Evolutionary conservation across 805 yeast species (phyloP).

Genomic region (Cyberlindnera xylosilytica): DNA sequence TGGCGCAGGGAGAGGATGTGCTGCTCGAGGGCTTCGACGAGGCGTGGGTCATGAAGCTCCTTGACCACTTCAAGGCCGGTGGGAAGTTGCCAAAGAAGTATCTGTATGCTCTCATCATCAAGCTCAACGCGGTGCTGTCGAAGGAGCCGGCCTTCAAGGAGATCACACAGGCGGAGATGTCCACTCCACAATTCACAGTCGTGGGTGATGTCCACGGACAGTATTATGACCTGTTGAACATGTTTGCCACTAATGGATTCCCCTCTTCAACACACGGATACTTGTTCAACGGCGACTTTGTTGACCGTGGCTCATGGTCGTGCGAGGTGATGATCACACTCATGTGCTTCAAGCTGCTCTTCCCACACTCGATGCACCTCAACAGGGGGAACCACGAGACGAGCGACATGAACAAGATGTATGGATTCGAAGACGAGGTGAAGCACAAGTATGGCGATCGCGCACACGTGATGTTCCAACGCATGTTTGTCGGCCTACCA

Average conservation of each 20-base stretch:
- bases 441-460: conserved; percentile 82
- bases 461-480: conserved; percentile 77
- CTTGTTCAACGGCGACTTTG: conserved; percentile 95
- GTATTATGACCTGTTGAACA: conserved; percentile 81
- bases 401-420: conserved; percentile 92
- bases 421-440: conserved; percentile 96
- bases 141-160: conserved; percentile 77
- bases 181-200: conserved; percentile 52
- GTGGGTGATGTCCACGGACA: conserved; percentile 99
- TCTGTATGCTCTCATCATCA: conserved; percentile 76
- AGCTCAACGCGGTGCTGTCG: conserved; percentile 60
- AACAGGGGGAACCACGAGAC: conserved; percentile 98
- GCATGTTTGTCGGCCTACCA: conserved; percentile 83
- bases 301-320: conserved; percentile 98
- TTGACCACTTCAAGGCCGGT: conserved; percentile 70
- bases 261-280: conserved; percentile 66
- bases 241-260: conserved; percentile 71
- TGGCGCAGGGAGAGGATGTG: conserved; percentile 25
- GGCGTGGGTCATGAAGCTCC: conserved; percentile 61
- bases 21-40: conserved; percentile 35
- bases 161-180: conserved; percentile 35
- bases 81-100: conserved; percentile 75
- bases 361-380: conserved; percentile 66
- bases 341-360: conserved; percentile 71
- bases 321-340: conserved; percentile 88